These are phyloP conservation scores for Wallacemonas sp. DNA, from an alignment of 208 protist species.

Conservation along the genomic window DNA sequence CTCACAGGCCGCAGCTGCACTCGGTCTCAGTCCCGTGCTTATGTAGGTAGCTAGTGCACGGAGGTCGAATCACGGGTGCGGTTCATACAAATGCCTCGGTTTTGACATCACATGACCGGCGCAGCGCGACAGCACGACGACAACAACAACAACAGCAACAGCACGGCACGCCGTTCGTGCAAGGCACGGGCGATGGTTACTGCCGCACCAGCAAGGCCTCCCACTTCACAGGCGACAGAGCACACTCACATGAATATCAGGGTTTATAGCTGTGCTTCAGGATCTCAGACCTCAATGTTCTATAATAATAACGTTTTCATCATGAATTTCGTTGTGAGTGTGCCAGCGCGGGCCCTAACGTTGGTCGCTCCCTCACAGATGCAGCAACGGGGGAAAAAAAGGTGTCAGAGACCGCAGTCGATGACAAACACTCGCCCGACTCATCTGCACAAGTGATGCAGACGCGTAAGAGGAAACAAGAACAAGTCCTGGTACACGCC, in stretches of 20 bases:
- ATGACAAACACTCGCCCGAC: no score
- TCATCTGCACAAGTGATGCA: no score
- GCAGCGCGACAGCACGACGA: conserved; percentile 2
- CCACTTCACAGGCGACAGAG: neutral
- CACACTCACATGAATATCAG: neutral
- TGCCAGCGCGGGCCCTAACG: neutral
- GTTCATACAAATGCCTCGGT: conserved; percentile 68
- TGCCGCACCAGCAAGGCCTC: no score
- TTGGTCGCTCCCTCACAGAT: neutral
- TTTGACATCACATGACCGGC: conserved; percentile 26
- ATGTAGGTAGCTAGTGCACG: conserved; percentile 59
- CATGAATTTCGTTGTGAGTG: neutral
- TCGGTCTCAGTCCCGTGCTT: conserved; percentile 43
- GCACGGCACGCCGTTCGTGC: neutral
- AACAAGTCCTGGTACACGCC: no score
- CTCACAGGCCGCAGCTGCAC: neutral
- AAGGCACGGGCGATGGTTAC: no score
- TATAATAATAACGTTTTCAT: conserved; percentile 18
- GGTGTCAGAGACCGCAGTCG: no score
- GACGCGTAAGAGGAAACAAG: no score
- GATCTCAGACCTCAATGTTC: conserved; percentile 21
- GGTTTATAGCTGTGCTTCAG: conserved; percentile 16
- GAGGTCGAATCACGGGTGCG: conserved; percentile 50
- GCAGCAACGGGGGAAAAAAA: no score
- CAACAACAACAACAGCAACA: neutral